These are phyloP conservation scores for grape (Vitis vinifera) DNA, from an alignment of 164 flowering plant species.

Conservation along the genomic window ASM3070453v1 NC_081806.1:1260001-1260500, in stretches of 20 bases:
- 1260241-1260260: neutral
- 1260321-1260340: constrained; percentile 80
- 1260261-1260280: neutral
- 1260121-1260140: no score
- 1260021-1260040: no score
- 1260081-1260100: no score
- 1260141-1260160: no score
- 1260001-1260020: no score
- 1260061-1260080: no score
- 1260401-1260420: neutral
- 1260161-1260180: no score
- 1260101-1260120: no score
- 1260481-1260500: constrained; percentile 77
- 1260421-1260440: neutral
- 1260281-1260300: neutral
- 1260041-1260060: no score
- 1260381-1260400: constrained; percentile 24
- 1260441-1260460: neutral
- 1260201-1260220: no score
- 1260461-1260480: neutral
- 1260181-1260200: no score
- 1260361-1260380: constrained; percentile 78
- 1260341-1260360: constrained; percentile 87
- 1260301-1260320: constrained; percentile 56
- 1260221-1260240: neutral